These are phyloP conservation scores for Yamadazyma taylorii DNA, from an alignment of 1,139 yeast genomes.

Conservation along the genomic window DNA sequence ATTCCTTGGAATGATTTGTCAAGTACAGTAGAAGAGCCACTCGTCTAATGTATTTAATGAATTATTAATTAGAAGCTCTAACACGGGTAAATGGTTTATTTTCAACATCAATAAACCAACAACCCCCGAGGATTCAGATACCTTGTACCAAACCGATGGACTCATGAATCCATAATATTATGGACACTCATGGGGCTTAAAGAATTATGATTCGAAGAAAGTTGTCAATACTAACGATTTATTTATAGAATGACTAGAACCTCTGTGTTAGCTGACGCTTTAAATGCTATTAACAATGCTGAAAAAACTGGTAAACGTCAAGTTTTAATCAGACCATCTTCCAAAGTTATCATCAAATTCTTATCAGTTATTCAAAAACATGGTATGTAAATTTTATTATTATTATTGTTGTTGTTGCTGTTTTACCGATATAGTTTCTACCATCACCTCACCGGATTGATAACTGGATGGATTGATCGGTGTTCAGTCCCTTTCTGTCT, in stretches of 20 bases:
- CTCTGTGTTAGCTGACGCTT: constrained; percentile 98
- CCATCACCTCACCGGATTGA: constrained; percentile 68
- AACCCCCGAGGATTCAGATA: constrained; percentile 14
- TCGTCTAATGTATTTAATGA: constrained; percentile 1
- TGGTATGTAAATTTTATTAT: constrained; percentile 40
- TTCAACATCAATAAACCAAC: constrained; percentile 5
- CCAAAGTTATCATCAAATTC: constrained; percentile 97
- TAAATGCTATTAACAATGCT: constrained; percentile 97
- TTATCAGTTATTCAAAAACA: constrained; percentile 97
- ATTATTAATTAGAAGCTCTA: constrained; percentile 1
- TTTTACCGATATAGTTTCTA: too few relatives aligned
- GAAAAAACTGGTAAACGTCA: constrained; percentile 99
- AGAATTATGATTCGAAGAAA: constrained; percentile 7
- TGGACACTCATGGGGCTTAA: constrained; percentile 18
- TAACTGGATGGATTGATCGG: constrained; percentile 97
- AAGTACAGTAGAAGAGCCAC: constrained; percentile 1
- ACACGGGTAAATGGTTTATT: neutral
- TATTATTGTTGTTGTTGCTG: neutral
- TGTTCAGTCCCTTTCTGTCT: constrained; percentile 91
- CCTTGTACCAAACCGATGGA: constrained; percentile 10
- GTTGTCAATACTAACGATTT: constrained; percentile 8
- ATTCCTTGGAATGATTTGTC: constrained; percentile 18
- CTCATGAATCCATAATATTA: constrained; percentile 14
- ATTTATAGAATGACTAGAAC: constrained; percentile 85
- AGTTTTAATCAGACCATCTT: constrained; percentile 97